Base-by-base conservation (phyloP, 495 filamentous ascomycete genomes). In the Lasiosphaeria miniovina region DNA sequence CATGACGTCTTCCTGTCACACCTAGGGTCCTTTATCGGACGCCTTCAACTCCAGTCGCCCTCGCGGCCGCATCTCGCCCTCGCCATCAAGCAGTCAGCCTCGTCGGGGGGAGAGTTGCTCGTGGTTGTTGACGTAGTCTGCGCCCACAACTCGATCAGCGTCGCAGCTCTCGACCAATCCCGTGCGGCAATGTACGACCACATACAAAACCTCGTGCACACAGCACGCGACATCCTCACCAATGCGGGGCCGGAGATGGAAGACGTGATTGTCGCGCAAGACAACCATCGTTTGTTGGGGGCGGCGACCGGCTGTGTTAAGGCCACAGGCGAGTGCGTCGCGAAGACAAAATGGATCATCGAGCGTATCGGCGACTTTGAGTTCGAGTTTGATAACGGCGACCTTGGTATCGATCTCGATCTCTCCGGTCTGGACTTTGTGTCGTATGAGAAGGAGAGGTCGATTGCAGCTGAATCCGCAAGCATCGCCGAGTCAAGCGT, bases 321-420 rank as follows among this genome's bases (percentile, higher is more conserved):
- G 58, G 86, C 89, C 36, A 91, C 91, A 54, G 93, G 93, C 14
- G 93, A 96, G 64, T 97, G 94, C 70, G 86, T 95, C 24, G 86
- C 87, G 5, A 92, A 91, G 71, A 87, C 92, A 32, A 90, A 88
- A 65, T 78, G 84, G 72, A 87, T 96, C 41, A 87, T 99, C 58
- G 91, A 96, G 73, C 80, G 88, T 52, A 91, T 94, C 61, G 95
- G 94, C 31, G 94, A 99, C 72, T 96, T 99, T 66, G 92, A 96
- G 68, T 83, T 96, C 56, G 87, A 90, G 49, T 68, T 81, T 14
- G 73, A 75, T 24, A 68, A 69, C 49, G 67, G 69, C 48, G 75
- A 68, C 32, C 65, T 82, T n/a, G 77, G 74, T 1, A 72, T 86
- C 53, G 78, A 85, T 46, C 61, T 77, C 55, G 78, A 84, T 15